Evolutionary conservation across 805 yeast genomes (phyloP), one percentile per base, ranked within the genome.

Genomic region (Zygosaccharomyces kombuchaensis): DNA sequence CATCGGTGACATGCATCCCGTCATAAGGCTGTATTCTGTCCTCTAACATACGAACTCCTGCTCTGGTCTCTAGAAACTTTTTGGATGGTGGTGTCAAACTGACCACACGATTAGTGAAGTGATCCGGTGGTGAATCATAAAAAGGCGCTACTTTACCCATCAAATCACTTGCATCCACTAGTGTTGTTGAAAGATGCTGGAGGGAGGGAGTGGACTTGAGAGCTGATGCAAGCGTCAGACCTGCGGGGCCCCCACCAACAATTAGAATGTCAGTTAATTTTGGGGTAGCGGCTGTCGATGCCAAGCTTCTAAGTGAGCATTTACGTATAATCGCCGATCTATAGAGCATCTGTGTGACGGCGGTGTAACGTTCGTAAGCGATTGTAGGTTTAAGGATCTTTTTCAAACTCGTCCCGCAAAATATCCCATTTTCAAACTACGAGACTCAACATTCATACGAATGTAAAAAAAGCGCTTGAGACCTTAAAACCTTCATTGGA

Each of bases 181-280:
- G 68, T 0, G 81, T 77, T 40, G 91, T 76, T 37, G 73, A 72
- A 36, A 88, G 73, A 40, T 77, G 70, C 23, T 67, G 70, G 3
- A 96, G 77, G 16, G 73, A 62, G 2, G 83, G 80, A 1, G 89
- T 82, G 53, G 74, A 73, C 61, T 86, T 84, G 46, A 91, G 67
- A 0, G 95, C 95, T 0, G 96, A 77, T 4, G 93, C 82, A 30
- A 93, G 69, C 1, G 96, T 83, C 46, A 93, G 69, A 0, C 99
- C 99, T 1, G 98, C 98, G 1, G 98, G 96, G 0, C 99, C 99
- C 6, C 95, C 98, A 30, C 99, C 99, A 30, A 93, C 85, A 44
- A 93, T 85, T 6, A 87, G 82, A 16, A 93, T 78, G 65, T 91
- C 97, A 23, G 75, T 69, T 23, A 59, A 44, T 45, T 67, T 65